Conservation (phyloP, 192 early-diverging fungal species). For the Coemansia sp. region DNA sequence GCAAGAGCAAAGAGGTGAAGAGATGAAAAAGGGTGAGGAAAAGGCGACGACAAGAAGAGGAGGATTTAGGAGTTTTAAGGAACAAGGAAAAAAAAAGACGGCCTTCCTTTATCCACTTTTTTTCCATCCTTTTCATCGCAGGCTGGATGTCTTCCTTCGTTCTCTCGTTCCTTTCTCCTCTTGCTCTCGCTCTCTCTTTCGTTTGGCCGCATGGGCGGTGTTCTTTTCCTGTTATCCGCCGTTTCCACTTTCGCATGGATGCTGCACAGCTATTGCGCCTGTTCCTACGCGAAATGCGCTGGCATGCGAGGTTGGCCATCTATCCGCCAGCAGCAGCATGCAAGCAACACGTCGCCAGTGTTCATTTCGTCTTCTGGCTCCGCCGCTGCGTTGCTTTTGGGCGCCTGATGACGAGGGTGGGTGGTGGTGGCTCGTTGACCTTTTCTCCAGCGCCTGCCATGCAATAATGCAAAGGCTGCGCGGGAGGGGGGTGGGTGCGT, state of each 20-base stretch:
- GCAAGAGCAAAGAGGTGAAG: background rate
- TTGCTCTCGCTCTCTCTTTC: background rate
- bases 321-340: background rate
- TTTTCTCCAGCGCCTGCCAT: background rate
- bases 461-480: background rate
- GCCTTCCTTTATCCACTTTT: background rate
- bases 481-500: background rate
- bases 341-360: background rate
- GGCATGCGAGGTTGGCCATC: constrained; percentile 1
- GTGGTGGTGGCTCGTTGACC: background rate
- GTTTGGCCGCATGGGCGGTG: too few species aligned
- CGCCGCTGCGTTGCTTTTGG: background rate
- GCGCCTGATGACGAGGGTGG: too few species aligned
- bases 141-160: background rate
- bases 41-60: background rate
- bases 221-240: background rate
- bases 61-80: constrained; percentile 5
- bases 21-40: background rate
- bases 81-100: background rate
- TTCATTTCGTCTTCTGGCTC: background rate
- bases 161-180: background rate
- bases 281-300: background rate
- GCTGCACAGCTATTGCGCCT: background rate
- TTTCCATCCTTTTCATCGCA: background rate
- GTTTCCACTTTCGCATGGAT: background rate